Evolutionary conservation across 768 basidiomycete genomes (phyloP).

Genomic region (Russula ochroleuca): DNA sequence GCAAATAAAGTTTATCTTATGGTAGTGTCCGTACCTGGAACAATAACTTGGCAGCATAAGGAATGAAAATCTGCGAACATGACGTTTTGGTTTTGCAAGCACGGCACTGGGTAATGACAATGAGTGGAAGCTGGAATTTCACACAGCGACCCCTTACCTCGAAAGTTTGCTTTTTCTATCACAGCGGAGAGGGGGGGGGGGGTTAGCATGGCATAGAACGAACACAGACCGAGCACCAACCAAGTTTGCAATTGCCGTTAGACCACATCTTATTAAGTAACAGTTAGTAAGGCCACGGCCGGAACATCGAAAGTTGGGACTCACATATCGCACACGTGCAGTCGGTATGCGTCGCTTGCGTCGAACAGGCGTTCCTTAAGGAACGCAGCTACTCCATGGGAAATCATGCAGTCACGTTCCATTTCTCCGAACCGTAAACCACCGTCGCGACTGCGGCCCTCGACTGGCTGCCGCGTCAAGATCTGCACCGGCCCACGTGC

Average conservation of each 20-base stretch:
- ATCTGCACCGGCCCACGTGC: conserved; percentile 98
- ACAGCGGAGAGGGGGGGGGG: conserved; percentile 20
- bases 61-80: conserved; percentile 86
- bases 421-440: conserved; percentile 99
- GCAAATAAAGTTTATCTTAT: neutral
- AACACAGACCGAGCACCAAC: conserved; percentile 42
- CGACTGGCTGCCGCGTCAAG: conserved; percentile 94
- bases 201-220: conserved; percentile 17
- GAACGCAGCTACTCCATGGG: conserved; percentile 97
- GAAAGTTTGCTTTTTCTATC: conserved; percentile 94
- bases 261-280: conserved; percentile 61
- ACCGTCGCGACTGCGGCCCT: conserved; percentile 97
- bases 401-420: conserved; percentile 99
- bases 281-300: conserved; percentile 21
- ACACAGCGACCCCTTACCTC: conserved; percentile 38
- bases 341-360: conserved; percentile 86
- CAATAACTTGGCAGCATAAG: conserved; percentile 93
- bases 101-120: conserved; percentile 51
- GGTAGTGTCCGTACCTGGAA: conserved; percentile 66
- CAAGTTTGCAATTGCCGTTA: conserved; percentile 96
- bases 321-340: conserved; percentile 95
- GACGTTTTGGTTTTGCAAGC: conserved; percentile 97
- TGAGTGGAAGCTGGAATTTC: neutral
- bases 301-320: conserved; percentile 34
- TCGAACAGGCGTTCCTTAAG: conserved; percentile 96